Percentiles rank a stretch among this genome's conserved stretches.
Evolutionary conservation across 345 rosid species (phyloP).

Genomic region (Pistacia atlantica): DNA sequence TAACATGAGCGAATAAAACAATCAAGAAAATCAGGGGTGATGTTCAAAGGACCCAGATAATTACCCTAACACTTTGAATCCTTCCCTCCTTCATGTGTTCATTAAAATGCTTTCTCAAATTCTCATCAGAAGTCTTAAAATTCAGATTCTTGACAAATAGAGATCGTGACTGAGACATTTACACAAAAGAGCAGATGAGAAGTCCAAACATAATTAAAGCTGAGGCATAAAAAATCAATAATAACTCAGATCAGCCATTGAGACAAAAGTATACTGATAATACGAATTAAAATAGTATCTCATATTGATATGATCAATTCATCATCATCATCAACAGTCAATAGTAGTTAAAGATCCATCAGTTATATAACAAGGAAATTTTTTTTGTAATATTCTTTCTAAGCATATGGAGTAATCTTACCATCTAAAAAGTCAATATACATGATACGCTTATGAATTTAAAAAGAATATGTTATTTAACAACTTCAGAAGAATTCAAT

Average conservation of each 20-base stretch:
- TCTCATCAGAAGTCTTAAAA: constrained; percentile 86
- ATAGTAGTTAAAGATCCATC: too few species aligned
- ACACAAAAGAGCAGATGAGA: constrained; percentile 26
- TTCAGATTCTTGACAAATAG: constrained; percentile 87
- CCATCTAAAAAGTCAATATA: too few species aligned
- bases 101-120: constrained; percentile 68
- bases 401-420: too few species aligned
- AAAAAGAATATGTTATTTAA: too few species aligned
- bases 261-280: background rate
- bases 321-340: background rate
- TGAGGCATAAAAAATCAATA: background rate
- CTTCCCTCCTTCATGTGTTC: constrained; percentile 68
- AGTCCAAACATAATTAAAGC: background rate
- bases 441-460: too few species aligned
- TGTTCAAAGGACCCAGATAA: constrained; percentile 13
- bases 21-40: constrained; percentile 12
- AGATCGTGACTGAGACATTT: constrained; percentile 70
- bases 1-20: constrained; percentile 16
- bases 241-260: background rate
- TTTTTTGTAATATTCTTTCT: too few species aligned
- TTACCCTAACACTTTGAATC: constrained; percentile 81
- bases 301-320: too few species aligned
- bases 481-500: too few species aligned
- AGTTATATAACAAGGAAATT: too few species aligned
- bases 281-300: background rate